phyloP scores from a whole-genome alignment of 208 protist genomes.

The Histomonas meleagridis region DNA sequence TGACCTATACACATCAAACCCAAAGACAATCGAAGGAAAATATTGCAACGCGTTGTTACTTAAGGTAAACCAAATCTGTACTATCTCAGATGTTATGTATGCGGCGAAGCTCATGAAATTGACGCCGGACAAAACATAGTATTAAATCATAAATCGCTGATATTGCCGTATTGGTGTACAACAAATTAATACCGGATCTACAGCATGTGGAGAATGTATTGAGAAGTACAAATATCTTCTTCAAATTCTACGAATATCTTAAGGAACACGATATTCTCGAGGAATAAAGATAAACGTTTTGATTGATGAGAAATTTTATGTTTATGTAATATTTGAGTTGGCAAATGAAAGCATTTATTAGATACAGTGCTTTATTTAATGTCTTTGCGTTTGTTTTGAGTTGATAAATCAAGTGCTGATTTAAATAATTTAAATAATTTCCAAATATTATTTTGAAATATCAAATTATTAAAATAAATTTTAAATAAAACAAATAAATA shows the following conservation, averaged over 20 bases:
- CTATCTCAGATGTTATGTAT: constrained; percentile 82
- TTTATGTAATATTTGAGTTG: no score
- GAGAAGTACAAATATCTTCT: constrained; percentile 98
- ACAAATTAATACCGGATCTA: constrained; percentile 96
- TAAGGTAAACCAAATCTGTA: constrained; percentile 95
- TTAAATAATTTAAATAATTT: no score
- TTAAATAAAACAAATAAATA: no score
- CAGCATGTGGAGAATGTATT: constrained; percentile 63
- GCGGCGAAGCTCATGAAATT: constrained; percentile 71
- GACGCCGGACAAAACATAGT: constrained; percentile 56
- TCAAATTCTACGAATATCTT: constrained; percentile 87
- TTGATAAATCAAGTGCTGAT: no score
- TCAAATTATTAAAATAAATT: no score
- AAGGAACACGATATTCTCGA: constrained; percentile 55
- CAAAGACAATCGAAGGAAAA: constrained; percentile 72
- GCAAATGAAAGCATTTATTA: no score
- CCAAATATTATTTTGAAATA: no score
- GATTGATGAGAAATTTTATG: no score
- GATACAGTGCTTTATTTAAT: no score
- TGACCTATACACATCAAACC: constrained; percentile 91
- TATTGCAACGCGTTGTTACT: constrained; percentile 89
- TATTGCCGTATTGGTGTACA: constrained; percentile 82
- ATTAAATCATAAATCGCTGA: constrained; percentile 96
- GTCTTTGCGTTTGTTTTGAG: no score
- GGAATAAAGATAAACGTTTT: no score